Percentiles rank a stretch among this genome's conserved stretches.
Evolutionary conservation across 2,329 filamentous ascomycete genomes (phyloP).

Genomic region (Fusarium sulawesiense): DNA sequence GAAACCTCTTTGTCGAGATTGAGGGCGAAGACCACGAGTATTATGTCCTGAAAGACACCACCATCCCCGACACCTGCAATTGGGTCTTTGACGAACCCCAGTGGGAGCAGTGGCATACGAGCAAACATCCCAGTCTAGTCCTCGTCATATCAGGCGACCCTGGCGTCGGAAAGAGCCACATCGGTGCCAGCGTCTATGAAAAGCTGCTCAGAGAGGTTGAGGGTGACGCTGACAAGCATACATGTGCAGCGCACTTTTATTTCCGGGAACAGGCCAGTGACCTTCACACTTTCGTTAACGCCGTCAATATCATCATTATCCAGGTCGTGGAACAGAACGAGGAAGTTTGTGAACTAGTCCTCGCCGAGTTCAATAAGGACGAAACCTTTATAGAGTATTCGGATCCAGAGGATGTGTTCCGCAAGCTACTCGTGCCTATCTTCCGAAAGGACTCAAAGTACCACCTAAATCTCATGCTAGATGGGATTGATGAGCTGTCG

Average conservation of each 20-base stretch:
- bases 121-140: conserved; percentile 11
- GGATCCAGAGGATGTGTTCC: neutral
- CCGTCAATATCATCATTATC: conserved; percentile 45
- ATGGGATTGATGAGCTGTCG: conserved; percentile 11
- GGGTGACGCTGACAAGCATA: too few species aligned
- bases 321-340: conserved; percentile 49
- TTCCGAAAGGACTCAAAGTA: conserved; percentile 4
- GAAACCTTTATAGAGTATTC: too few species aligned
- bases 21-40: conserved; percentile 45
- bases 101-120: conserved; percentile 46
- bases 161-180: conserved; percentile 51
- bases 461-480: neutral
- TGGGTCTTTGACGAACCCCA: conserved; percentile 48
- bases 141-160: conserved; percentile 48
- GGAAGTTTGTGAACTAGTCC: conserved; percentile 47
- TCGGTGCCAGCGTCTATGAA: conserved; percentile 44
- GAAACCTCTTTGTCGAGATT: conserved; percentile 41
- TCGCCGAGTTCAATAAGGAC: too few species aligned
- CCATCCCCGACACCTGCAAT: conserved; percentile 46
- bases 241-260: conserved; percentile 51
- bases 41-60: conserved; percentile 44
- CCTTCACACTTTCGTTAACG: conserved; percentile 38
- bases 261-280: conserved; percentile 51
- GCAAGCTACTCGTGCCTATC: neutral
- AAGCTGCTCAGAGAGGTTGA: conserved; percentile 27